phyloP scores from a whole-genome alignment of 495 filamentous ascomycete species.

The Annulohypoxylon maeteangense region DNA sequence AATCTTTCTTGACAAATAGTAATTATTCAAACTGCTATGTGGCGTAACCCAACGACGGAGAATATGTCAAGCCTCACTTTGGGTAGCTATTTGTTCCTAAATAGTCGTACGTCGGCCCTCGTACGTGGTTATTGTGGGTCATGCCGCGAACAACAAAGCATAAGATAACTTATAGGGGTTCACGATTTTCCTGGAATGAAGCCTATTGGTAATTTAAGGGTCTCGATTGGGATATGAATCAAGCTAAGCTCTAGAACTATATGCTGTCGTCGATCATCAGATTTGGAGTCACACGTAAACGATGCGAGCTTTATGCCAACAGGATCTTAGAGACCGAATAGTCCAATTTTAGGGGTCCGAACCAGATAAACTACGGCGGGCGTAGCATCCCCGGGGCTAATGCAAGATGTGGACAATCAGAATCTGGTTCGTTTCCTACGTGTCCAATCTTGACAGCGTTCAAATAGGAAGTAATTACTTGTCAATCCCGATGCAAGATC shows the following conservation, averaged over 20 bases:
- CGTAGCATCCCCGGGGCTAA: slow-evolving; percentile 14
- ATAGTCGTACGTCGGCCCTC: slow-evolving; percentile 2
- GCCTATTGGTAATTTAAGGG: background rate
- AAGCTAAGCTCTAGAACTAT: background rate
- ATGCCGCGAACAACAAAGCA: slow-evolving; percentile 5
- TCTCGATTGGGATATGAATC: background rate
- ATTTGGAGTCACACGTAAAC: background rate
- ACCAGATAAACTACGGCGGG: slow-evolving; percentile 5
- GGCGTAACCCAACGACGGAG: no score
- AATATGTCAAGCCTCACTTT: slow-evolving; percentile 9
- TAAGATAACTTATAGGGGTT: background rate
- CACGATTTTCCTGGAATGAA: background rate
- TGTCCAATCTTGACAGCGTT: slow-evolving; percentile 18
- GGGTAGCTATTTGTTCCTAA: slow-evolving; percentile 5
- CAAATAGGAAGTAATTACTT: slow-evolving; percentile 27
- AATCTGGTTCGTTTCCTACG: slow-evolving; percentile 21
- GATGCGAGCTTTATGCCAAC: background rate
- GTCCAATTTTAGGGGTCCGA: background rate
- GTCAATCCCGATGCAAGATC: slow-evolving; percentile 27
- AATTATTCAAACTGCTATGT: background rate
- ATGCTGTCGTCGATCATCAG: slow-evolving; percentile 3
- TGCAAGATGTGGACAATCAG: slow-evolving; percentile 15
- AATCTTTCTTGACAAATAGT: background rate
- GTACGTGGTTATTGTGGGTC: slow-evolving; percentile 10
- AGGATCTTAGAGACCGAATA: background rate